Base-by-base conservation (phyloP, 371 early-diverging fungal genomes). In the Funneliformis caledonium region DNA sequence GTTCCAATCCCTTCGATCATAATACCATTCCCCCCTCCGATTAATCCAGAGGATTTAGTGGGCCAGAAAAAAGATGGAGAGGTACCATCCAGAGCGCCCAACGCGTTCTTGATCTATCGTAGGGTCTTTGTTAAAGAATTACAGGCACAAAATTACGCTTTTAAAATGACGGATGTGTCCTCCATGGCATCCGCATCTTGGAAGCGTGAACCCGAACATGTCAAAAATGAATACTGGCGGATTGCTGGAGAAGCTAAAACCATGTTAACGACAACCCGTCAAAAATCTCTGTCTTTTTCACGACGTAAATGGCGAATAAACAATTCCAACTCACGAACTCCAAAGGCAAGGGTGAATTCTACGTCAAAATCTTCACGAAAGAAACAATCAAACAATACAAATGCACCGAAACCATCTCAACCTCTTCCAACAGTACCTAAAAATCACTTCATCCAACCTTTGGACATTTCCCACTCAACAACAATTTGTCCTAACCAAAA, bases 51-150 rank as follows among this genome's bases (percentile, higher is more conserved):
- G 31, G 78, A 78, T 16, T 50, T 61, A 26, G 50, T 78, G 8
- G 14, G 8, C 33, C 33, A 22, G 7, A 65, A n/a, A 37, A 75
- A 75, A 60, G 16, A 69, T 64, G 78, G 78, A 2, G 33, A 59
- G 9, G 33, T 78, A 16, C 78, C 78, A 48, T 47, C 78, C n/a
- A 48, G 64, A 19, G 19, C 78, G 3, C 78, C 78, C 4, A 78
- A 78, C 22, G 37, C 64, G 26, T 78, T 78, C 22, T 12, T 78
- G 22, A 78, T 78, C 9, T 78, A 78, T 22, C 78, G 78, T 11
- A 16, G 78, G 45, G 19, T 48, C 14, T 68, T 11, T 33, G 47
- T 47, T 31, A 52, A 43, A 22, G 56, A 50, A 68, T 45, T 78
- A 6, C 14, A 64, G 45, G 78, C 61, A 10, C 33, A 68, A 2